Evolutionary conservation across 495 filamentous ascomycete genomes (phyloP).

Genomic region (Aspergillus incahuasiensis): DNA sequence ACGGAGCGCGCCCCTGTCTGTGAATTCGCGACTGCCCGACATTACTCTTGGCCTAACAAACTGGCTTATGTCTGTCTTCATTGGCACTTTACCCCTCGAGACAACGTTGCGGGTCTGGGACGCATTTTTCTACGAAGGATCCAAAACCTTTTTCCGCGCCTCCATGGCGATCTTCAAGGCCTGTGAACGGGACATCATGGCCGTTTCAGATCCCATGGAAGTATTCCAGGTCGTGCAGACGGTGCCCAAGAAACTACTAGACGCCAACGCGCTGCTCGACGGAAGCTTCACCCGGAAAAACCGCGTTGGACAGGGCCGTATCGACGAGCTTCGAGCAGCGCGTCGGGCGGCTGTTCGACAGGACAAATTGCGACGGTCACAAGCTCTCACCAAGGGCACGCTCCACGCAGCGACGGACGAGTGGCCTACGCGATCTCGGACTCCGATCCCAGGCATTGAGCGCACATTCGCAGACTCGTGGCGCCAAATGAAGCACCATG

Average conservation of each 20-base stretch:
- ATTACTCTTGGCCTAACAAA: conserved; percentile 89
- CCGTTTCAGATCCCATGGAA: conserved; percentile 85
- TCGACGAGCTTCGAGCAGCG: conserved; percentile 38
- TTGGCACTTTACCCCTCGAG: conserved; percentile 88
- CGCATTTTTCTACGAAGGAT: conserved; percentile 91
- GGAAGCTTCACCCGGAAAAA: conserved; percentile 73
- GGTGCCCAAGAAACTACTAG: conserved; percentile 75
- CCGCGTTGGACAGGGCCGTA: conserved; percentile 69
- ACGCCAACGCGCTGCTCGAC: conserved; percentile 76
- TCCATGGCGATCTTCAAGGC: conserved; percentile 90
- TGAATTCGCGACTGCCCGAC: conserved; percentile 67
- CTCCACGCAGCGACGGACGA: conserved; percentile 37
- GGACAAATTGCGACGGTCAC: conserved; percentile 41
- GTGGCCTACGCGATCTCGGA: conserved; percentile 29
- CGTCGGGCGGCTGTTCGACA: conserved; percentile 41
- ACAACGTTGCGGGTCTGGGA: conserved; percentile 92
- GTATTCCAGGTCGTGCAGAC: conserved; percentile 92
- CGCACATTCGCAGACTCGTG: conserved; percentile 36
- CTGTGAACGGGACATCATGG: conserved; percentile 75
- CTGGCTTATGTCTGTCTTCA: conserved; percentile 99
- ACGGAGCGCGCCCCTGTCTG: conserved; percentile 39
- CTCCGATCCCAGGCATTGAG: conserved; percentile 32
- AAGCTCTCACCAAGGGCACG: conserved; percentile 36
- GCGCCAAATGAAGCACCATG: conserved; percentile 40
- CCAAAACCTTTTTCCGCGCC: conserved; percentile 90